Evolutionary conservation across 2,329 filamentous ascomycete genomes (phyloP).

Genomic region (Beauveria caledonica): DNA sequence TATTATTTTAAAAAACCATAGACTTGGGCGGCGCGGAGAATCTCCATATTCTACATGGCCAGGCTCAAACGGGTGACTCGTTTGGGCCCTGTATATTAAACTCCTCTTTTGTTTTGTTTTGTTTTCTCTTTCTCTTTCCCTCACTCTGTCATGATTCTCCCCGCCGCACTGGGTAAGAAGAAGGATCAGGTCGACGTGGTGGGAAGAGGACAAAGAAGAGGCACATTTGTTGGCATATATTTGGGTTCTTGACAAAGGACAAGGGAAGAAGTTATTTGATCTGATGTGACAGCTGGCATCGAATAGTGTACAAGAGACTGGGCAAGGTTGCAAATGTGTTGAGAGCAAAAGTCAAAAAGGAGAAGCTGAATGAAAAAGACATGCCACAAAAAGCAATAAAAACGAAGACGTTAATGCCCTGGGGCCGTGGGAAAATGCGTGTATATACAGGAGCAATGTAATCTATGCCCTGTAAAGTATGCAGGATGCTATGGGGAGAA

Average conservation of each 20-base stretch:
- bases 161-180: neutral
- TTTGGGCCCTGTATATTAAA: constrained; percentile 12
- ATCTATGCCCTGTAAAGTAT: neutral
- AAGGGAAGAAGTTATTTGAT: neutral
- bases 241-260: neutral
- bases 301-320: constrained; percentile 2
- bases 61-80: neutral
- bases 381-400: constrained; percentile 1
- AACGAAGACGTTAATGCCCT: constrained; percentile 7
- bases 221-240: constrained; percentile 7
- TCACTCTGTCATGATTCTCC: neutral
- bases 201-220: neutral
- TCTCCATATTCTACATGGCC: neutral
- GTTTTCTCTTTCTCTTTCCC: neutral
- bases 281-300: neutral
- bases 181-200: neutral
- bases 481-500: neutral
- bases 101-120: neutral
- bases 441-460: neutral
- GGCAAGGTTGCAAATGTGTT: no score
- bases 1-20: constrained; percentile 4
- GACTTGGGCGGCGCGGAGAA: constrained; percentile 3
- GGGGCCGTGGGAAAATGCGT: neutral
- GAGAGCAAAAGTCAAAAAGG: neutral
- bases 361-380: neutral